Conservation (phyloP, 139 green algal genomes). For the Mychonastes homosphaera region DNA sequence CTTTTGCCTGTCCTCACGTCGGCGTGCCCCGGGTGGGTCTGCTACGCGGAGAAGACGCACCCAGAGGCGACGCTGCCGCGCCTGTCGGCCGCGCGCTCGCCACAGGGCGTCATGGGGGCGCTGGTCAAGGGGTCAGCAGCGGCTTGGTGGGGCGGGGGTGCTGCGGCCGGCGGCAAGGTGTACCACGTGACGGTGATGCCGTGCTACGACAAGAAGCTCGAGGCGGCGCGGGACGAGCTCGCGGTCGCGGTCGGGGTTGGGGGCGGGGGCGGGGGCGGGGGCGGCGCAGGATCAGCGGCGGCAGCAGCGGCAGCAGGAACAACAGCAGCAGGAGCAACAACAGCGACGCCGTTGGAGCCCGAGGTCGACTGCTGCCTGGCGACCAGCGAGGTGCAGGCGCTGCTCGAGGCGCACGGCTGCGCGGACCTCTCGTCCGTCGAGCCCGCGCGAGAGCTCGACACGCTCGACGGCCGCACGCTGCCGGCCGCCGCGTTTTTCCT, state of each 20-base stretch:
- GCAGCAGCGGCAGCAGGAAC: background rate
- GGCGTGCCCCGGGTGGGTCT: slow-evolving; percentile 78
- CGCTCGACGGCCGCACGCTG: too few relatives aligned
- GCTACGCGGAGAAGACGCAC: slow-evolving; percentile 98
- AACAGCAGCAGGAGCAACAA: slow-evolving; percentile 14
- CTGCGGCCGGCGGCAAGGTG: slow-evolving; percentile 21
- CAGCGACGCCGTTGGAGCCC: slow-evolving; percentile 29
- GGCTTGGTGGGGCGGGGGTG: slow-evolving; percentile 36
- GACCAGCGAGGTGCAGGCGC: slow-evolving; percentile 67
- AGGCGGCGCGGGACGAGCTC: slow-evolving; percentile 79
- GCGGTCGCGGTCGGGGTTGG: slow-evolving; percentile 6
- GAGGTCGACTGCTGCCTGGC: slow-evolving; percentile 90
- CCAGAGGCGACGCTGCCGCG: slow-evolving; percentile 68
- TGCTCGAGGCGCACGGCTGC: slow-evolving; percentile 48
- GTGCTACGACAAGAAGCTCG: slow-evolving; percentile 99
- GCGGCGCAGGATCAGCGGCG: background rate
- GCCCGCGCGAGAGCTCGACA: too few relatives aligned
- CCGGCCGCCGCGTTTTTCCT: too few relatives aligned
- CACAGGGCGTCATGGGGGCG: slow-evolving; percentile 77
- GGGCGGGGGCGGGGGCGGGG: background rate
- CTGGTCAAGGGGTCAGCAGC: too few relatives aligned
- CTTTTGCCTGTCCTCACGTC: background rate
- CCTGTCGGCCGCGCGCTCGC: slow-evolving; percentile 75
- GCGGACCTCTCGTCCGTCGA: too few relatives aligned
- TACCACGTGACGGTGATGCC: slow-evolving; percentile 94